Evolutionary conservation across 371 early-diverging fungal genomes (phyloP), one percentile per base, ranked within the genome.

Genomic region (Actinomortierella wolfii): DNA sequence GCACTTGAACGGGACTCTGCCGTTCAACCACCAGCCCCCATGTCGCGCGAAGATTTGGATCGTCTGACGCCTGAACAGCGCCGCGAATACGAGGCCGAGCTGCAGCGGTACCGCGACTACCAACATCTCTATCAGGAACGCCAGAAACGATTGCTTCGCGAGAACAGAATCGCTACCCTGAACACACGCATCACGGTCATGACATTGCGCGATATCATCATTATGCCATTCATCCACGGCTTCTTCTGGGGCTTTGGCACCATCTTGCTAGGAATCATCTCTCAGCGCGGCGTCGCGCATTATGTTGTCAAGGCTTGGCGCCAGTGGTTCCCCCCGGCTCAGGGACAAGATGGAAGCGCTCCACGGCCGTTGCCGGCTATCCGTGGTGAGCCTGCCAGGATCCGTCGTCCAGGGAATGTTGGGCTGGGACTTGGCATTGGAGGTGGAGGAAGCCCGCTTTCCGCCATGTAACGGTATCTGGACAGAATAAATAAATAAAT

Each of bases 221-320:
- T 78, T 41, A 61, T 70, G 55, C 78, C 78, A 14, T 78, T 78
- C 39, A 41, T 78, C 41, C 78, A 78, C 29, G 78, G 78, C 9
- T 78, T 78, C 64, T 64, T 75, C 53, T 78, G 78, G 78, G 78
- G 76, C 23, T 64, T 78, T 29, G 78, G 74, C 0, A 57, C 74
- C 1, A 50, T 73, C 15, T 34, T 73, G 20, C 39, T 73, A 49
- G 54, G 63, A 1, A 21, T 73, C 34, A 64, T 49, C 4, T 28
- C 46, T 24, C 67, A 73, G 50, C 55, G 74, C 41, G 63, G 59
- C 29, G 28, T 73, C 23, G 18, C 47, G 2, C 62, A 61, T n/a
- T 63, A 73, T 34, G 11, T 67, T 9, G 51, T 47, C 13, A 42
- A 44, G 21, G 47, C 67, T 0, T 73, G 58, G 59, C 50, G 46